A percentile compares a stretch with the other conserved stretches of the same genome.
phyloP scores from a whole-genome alignment of 2,329 filamentous ascomycete genomes.

The Cladobotryum mycophilum region DNA sequence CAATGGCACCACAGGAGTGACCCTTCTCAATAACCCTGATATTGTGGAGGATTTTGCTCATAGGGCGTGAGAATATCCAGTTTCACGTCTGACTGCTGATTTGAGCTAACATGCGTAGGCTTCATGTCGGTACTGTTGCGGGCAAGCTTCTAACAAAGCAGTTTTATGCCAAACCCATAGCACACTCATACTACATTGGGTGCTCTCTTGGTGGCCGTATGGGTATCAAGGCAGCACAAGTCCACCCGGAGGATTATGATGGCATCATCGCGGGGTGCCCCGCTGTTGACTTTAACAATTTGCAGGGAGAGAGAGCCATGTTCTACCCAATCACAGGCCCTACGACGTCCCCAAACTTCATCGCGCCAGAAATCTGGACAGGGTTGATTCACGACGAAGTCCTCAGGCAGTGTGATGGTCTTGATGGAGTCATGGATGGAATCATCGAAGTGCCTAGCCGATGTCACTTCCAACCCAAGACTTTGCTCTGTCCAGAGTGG shows the following conservation, averaged over 20 bases:
- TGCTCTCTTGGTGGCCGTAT: slow-evolving; percentile 56
- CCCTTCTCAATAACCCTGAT: slow-evolving; percentile 31
- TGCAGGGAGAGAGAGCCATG: slow-evolving; percentile 35
- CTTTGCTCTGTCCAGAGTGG: slow-evolving; percentile 34
- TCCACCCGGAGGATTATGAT: slow-evolving; percentile 51
- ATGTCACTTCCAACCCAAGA: slow-evolving; percentile 38
- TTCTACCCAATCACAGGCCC: slow-evolving; percentile 34
- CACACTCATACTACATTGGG: slow-evolving; percentile 49
- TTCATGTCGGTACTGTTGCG: slow-evolving; percentile 42
- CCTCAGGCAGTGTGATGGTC: slow-evolving; percentile 40
- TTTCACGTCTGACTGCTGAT: not conserved
- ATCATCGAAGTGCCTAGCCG: slow-evolving; percentile 40
- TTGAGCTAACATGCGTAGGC: not conserved
- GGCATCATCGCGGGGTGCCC: slow-evolving; percentile 47
- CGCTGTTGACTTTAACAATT: slow-evolving; percentile 32
- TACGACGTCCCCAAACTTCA: slow-evolving; percentile 23
- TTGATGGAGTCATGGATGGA: slow-evolving; percentile 43
- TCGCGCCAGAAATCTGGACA: slow-evolving; percentile 18
- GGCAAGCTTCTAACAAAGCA: slow-evolving; percentile 41
- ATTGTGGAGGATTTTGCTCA: slow-evolving; percentile 31
- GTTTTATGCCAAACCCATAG: slow-evolving; percentile 37
- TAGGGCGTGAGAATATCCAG: slow-evolving; percentile 16
- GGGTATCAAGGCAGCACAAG: slow-evolving; percentile 47
- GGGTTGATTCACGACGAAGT: slow-evolving; percentile 18
- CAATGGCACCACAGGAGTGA: slow-evolving; percentile 32